A percentile compares a stretch with the other conserved stretches of the same genome.
phyloP scores from a whole-genome alignment of 192 early-diverging fungal species.

The Umbelopsis isabellina region DNA sequence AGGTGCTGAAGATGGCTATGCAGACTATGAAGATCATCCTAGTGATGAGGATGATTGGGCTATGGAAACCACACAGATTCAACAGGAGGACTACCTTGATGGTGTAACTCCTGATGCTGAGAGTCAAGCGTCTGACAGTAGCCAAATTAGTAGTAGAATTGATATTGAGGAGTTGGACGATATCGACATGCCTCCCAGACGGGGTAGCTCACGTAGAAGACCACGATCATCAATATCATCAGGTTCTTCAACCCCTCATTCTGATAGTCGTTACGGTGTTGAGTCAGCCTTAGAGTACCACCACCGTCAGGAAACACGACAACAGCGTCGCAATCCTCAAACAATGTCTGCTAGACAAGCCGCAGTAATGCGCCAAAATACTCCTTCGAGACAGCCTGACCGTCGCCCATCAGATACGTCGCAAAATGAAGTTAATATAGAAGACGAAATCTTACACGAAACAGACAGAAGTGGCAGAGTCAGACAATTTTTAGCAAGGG shows the following conservation, averaged over 20 bases:
- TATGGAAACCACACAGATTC: conserved; percentile 26
- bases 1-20: conserved; percentile 29
- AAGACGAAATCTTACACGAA: background rate
- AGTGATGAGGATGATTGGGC: conserved; percentile 20
- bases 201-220: background rate
- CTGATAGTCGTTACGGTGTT: conserved; percentile 2
- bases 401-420: background rate
- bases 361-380: background rate
- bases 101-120: conserved; percentile 8
- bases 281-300: background rate
- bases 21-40: conserved; percentile 18
- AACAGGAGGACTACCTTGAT: conserved; percentile 37
- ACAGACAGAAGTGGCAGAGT: background rate
- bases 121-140: background rate
- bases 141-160: background rate
- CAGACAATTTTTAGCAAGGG: background rate
- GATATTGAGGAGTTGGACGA: conserved; percentile 25
- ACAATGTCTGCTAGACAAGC: conserved; percentile 5
- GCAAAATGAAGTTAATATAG: background rate
- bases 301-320: background rate
- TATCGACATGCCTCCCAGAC: background rate
- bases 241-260: background rate
- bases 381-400: background rate
- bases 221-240: background rate
- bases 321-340: background rate